phyloP scores from a whole-genome alignment of 169 alveolate genomes.

The Perkinsus marinus region DNA sequence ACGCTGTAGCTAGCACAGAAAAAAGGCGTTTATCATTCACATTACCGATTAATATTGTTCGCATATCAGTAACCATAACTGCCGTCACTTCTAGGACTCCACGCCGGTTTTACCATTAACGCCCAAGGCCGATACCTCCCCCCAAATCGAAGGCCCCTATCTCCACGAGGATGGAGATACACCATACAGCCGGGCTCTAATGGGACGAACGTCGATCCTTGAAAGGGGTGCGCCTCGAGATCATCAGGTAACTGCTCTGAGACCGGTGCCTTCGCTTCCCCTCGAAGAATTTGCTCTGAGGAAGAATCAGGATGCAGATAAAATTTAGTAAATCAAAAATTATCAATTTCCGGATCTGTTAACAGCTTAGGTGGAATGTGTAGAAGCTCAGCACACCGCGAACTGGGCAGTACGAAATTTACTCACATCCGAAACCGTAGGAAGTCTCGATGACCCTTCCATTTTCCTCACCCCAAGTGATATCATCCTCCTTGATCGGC shows the following conservation, averaged over 20 bases:
- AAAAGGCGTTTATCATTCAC: no score
- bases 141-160: not conserved
- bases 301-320: not conserved
- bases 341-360: no score
- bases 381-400: no score
- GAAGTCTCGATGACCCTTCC: no score
- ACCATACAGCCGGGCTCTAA: not conserved
- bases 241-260: not conserved
- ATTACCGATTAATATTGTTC: not conserved
- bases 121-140: not conserved
- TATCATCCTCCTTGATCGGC: not conserved
- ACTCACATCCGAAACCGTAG: no score
- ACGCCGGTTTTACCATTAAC: not conserved
- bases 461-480: not conserved
- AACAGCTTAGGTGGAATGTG: no score
- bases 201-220: not conserved
- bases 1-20: no score
- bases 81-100: not conserved
- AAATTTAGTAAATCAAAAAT: not conserved
- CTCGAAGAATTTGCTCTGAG: not conserved
- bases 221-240: not conserved
- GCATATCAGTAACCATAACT: not conserved
- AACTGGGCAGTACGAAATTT: no score
- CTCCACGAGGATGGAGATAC: not conserved
- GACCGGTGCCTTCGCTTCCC: not conserved